Conservation (phyloP, 805 yeast genomes). For the Candida ficus region DNA sequence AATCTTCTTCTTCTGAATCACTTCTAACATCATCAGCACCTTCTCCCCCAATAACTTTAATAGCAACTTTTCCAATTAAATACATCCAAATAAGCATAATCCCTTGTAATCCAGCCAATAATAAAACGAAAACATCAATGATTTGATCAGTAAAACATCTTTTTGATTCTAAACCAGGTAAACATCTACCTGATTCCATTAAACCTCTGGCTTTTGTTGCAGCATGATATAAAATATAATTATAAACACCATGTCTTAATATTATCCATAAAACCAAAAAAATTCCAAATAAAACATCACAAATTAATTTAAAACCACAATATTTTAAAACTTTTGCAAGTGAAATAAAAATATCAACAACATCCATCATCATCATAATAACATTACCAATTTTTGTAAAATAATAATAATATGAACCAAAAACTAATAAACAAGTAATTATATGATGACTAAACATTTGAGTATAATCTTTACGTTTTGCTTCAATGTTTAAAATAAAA, state of each 20-base stretch:
- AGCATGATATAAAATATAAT: constrained; percentile 59
- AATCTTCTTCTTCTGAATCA: constrained; percentile 57
- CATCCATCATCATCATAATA: constrained; percentile 75
- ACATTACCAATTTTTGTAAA: constrained; percentile 76
- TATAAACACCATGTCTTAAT: constrained; percentile 69
- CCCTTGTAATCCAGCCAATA: constrained; percentile 63
- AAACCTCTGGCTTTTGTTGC: constrained; percentile 39
- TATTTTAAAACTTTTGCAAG: constrained; percentile 76
- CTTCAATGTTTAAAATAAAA: constrained; percentile 71
- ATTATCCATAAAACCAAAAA: constrained; percentile 68
- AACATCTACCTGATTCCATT: constrained; percentile 43
- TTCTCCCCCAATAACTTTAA: constrained; percentile 62
- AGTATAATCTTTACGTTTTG: constrained; percentile 70
- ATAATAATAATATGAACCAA: constrained; percentile 70
- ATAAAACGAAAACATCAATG: constrained; percentile 41
- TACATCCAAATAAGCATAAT: constrained; percentile 70
- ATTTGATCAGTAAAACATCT: constrained; percentile 47
- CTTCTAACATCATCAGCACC: constrained; percentile 86
- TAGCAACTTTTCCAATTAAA: constrained; percentile 65
- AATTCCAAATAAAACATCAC: constrained; percentile 65
- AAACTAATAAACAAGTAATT: constrained; percentile 61
- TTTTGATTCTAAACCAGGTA: constrained; percentile 22
- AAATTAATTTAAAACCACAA: constrained; percentile 50
- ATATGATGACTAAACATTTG: constrained; percentile 91
- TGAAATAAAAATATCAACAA: constrained; percentile 68